Base-by-base conservation (phyloP, 2,329 filamentous ascomycete genomes). In the Sporothrix sp. region DNA sequence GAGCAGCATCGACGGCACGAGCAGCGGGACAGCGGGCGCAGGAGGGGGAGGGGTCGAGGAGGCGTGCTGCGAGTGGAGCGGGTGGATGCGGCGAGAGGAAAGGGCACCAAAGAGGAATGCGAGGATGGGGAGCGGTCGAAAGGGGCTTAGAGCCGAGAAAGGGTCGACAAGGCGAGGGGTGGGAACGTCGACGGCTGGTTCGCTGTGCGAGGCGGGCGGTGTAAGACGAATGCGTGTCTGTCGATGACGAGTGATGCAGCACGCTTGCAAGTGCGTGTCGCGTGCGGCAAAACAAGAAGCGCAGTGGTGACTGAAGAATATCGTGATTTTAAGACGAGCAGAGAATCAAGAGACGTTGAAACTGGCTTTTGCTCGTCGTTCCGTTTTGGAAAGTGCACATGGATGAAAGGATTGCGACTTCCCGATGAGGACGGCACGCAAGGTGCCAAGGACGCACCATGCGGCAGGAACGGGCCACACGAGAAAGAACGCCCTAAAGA, bases 211-310 rank as follows among this genome's bases (percentile, higher is more conserved):
- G n/a, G 5, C 21, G 44, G 44, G 20, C 21, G 9, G 44, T 37
- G 21, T 25, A 27, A 28, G 32, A 37, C 44, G 44, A 27, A 35
- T 46, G 20, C n/a, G n/a, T 8, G 25, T n/a, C 35, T 30, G 35
- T 38, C 33, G 45, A 48, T 48, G 45, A 48, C 45, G 45, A 38
- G 35, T 23, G 23, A 38, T n/a, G 11, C 23, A 4, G 21, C n/a
- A 23, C 8, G 23, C 10, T 10, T 9, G 33, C 23, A 38, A n/a
- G 44, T 9, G 43, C 16, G 30, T 47, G 33, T 30, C 33, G 44
- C 32, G 30, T 36, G 27, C 18, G 23, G 37, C 20, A 25, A 23
- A 7, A 13, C n/a, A n/a, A 13, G 28, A 35, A 20, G 28, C 13
- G n/a, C 10, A 23, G 20, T 33, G 28, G 18, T 28, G 23, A 45